Evolutionary conservation across 768 basidiomycete genomes (phyloP), one percentile per base, ranked within the genome.

Genomic region (Boletus reticuloceps): DNA sequence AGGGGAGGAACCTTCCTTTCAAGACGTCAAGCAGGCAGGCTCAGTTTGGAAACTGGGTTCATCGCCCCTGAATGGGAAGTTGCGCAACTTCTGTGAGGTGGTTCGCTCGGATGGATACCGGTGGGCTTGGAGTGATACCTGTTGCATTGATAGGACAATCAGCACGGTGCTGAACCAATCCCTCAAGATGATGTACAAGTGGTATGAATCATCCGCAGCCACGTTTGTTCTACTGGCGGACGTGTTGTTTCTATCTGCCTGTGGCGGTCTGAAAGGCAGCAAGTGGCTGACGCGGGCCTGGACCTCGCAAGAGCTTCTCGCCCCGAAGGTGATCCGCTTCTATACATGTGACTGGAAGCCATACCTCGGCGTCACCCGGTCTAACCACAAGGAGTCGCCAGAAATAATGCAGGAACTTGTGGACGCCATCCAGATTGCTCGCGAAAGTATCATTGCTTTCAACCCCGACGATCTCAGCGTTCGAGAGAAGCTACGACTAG

Each of bases 241-340:
- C 6, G 38, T 39, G 3, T 4, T 0, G 1, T 22, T 41, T 11
- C 41, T 25, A 2, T 55, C 38, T 3, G 20, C 13, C 22, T 9
- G 14, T 16, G 46, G 40, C 3, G 41, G 20, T 25, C 52, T 62
- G 7, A 16, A n/a, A 2, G 7, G 5, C 12, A 55, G 49, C 31
- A 1, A 7, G 1, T 62, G 60, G 60, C 50, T 58, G 61, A 55
- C 40, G 2, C 56, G 60, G 3, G 60, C 48, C 1, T 62, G 61
- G 61, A 62, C 61, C 1, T n/a, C 47, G 4, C 62, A 56, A 46
- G 62, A 62, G 16, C 51, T 62, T 34, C 60, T 63, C 11, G 53
- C 50, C 10, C n/a, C 55, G 0, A 54, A 47, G 16, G 32, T 58
- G 19, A 40, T 58, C 40, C 22, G 60, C 3, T 62, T 62, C 32